Conservation (phyloP, 768 basidiomycete species). For the Lactarius pseudohatsudake region DNA sequence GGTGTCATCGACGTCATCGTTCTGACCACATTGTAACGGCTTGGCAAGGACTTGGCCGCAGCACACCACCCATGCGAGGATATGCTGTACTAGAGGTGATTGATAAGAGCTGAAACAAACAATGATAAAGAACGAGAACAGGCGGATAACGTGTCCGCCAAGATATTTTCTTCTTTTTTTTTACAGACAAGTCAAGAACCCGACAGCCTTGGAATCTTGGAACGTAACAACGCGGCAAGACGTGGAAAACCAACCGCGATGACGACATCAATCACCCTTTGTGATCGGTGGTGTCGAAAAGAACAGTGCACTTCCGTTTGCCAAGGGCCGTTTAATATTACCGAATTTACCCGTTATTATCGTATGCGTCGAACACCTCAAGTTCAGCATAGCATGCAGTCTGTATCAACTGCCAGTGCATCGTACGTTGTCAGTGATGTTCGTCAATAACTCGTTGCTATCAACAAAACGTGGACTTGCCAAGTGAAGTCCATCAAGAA, state of each 20-base stretch:
- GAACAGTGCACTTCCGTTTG: not conserved
- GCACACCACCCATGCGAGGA: no score
- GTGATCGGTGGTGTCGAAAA: not conserved
- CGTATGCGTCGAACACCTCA: not conserved
- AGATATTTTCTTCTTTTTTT: not conserved
- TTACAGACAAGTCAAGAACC: not conserved
- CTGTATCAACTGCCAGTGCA: no score
- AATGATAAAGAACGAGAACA: not conserved
- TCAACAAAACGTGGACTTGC: no score
- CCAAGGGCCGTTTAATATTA: not conserved
- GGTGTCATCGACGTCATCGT: not conserved
- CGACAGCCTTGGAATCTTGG: no score
- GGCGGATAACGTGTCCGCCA: not conserved
- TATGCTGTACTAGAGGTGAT: not conserved
- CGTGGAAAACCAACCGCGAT: not conserved
- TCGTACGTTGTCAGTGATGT: no score
- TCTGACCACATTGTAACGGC: not conserved
- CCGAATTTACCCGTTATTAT: not conserved
- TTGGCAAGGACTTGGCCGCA: not conserved
- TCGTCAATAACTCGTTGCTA: no score
- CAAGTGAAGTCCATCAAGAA: no score
- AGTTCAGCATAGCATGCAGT: no score
- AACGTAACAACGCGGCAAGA: not conserved
- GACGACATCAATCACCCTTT: not conserved
- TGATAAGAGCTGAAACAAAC: not conserved